Conservation (phyloP, 352 stramenopile species). For the Pythium myriotylum region DNA sequence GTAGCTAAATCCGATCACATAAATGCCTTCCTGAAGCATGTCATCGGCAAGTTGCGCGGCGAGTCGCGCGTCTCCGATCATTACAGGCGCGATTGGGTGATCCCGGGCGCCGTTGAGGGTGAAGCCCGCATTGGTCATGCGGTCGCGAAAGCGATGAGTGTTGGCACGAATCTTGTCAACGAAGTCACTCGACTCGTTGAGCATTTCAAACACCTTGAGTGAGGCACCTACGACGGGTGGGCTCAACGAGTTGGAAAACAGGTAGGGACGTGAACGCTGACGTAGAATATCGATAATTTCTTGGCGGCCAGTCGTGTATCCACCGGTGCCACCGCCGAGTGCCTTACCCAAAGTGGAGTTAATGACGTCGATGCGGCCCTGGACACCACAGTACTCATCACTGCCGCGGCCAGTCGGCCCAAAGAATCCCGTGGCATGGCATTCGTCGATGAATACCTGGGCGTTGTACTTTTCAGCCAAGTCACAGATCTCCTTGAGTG, state of each 20-base stretch:
- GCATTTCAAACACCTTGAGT: conserved; percentile 93
- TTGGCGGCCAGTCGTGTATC: conserved; percentile 91
- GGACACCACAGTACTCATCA: conserved; percentile 91
- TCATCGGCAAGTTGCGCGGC: conserved; percentile 90
- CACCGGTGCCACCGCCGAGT: conserved; percentile 90
- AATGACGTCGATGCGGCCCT: conserved; percentile 92
- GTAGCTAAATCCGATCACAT: conserved; percentile 95
- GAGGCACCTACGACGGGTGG: conserved; percentile 93
- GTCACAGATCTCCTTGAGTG: conserved; percentile 88
- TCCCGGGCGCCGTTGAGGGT: conserved; percentile 86
- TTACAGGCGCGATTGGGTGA: conserved; percentile 91
- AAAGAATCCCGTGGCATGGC: conserved; percentile 94
- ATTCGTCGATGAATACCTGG: conserved; percentile 94
- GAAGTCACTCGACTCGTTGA: conserved; percentile 83
- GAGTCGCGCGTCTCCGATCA: conserved; percentile 91
- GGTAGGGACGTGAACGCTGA: conserved; percentile 90
- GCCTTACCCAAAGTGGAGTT: conserved; percentile 95
- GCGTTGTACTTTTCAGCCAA: conserved; percentile 93
- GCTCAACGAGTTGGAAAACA: conserved; percentile 94
- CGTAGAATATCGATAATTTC: conserved; percentile 92
- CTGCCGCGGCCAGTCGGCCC: conserved; percentile 90
- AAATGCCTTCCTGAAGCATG: conserved; percentile 93
- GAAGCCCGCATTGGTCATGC: conserved; percentile 91
- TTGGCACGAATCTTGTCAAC: conserved; percentile 89
- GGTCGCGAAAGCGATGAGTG: conserved; percentile 91